These are phyloP conservation scores for Abrus pulchellus DNA, from an alignment of 306 rosid genomes.

Conservation along the genomic window DNA sequence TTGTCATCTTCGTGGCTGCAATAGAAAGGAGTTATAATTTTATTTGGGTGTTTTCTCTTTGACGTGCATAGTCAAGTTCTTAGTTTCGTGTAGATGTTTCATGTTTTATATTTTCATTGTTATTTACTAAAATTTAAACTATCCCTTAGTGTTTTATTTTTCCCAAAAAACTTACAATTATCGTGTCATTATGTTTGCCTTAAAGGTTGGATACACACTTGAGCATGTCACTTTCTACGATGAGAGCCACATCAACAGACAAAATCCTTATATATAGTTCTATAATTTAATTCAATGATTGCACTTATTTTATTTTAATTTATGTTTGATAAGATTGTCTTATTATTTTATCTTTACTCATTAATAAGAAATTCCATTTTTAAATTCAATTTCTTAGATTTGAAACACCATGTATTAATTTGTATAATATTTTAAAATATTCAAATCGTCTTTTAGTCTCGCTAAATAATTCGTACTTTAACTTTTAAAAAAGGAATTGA, in stretches of 20 bases:
- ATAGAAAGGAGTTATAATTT: too few species aligned
- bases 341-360: not conserved
- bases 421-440: not conserved
- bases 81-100: not conserved
- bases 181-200: conserved; percentile 2
- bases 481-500: too few species aligned
- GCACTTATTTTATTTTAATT: not conserved
- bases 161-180: not conserved
- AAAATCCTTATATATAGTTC: not conserved
- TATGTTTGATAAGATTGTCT: not conserved
- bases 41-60: not conserved
- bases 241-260: not conserved
- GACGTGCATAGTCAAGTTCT: not conserved
- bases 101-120: too few species aligned
- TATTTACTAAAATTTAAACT: not conserved
- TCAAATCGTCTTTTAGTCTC: too few species aligned
- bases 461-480: too few species aligned
- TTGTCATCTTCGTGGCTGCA: not conserved
- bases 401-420: not conserved
- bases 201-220: not conserved
- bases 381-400: not conserved
- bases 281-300: conserved; percentile 4
- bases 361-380: not conserved
- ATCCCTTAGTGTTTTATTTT: not conserved
- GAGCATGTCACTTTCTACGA: not conserved